Evolutionary conservation across 768 basidiomycete genomes (phyloP).

Genomic region (Leccinum variicolor): DNA sequence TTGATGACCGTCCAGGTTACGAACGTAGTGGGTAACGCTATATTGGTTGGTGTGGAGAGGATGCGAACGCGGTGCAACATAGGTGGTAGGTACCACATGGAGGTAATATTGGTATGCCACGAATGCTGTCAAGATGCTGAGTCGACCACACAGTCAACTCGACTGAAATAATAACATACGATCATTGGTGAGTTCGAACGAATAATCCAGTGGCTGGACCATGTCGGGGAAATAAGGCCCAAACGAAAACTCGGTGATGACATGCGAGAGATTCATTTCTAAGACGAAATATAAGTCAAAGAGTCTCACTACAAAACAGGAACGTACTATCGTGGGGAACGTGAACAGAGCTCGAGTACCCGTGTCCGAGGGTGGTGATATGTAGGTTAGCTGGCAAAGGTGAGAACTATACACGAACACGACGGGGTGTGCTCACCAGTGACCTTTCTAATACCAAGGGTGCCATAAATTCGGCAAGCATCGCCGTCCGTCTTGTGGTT

Average conservation of each 20-base stretch:
- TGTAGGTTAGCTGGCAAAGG: conserved; percentile 75
- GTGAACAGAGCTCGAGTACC: conserved; percentile 84
- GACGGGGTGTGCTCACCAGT: conserved; percentile 51
- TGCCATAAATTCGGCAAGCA: conserved; percentile 87
- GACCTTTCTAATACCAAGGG: conserved; percentile 81
- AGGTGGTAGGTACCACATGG: conserved; percentile 93
- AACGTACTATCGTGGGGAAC: conserved; percentile 80
- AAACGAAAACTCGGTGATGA: conserved; percentile 96
- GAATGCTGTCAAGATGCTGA: conserved; percentile 52
- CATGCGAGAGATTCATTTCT: conserved; percentile 97
- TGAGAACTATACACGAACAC: background rate
- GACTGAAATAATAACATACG: conserved; percentile 36
- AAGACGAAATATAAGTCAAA: background rate
- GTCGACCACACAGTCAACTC: background rate
- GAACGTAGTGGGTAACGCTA: conserved; percentile 90
- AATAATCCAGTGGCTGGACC: conserved; percentile 89
- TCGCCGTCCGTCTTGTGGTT: conserved; percentile 63
- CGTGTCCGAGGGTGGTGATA: conserved; percentile 92
- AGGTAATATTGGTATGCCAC: conserved; percentile 93
- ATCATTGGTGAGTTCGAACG: conserved; percentile 69
- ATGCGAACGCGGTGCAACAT: conserved; percentile 65
- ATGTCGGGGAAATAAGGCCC: conserved; percentile 96
- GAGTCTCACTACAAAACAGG: background rate
- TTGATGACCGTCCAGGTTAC: conserved; percentile 65
- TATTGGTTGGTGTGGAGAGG: conserved; percentile 83